phyloP scores from a whole-genome alignment of 306 rosid species.

The Hylodesmum podocarpum region DNA sequence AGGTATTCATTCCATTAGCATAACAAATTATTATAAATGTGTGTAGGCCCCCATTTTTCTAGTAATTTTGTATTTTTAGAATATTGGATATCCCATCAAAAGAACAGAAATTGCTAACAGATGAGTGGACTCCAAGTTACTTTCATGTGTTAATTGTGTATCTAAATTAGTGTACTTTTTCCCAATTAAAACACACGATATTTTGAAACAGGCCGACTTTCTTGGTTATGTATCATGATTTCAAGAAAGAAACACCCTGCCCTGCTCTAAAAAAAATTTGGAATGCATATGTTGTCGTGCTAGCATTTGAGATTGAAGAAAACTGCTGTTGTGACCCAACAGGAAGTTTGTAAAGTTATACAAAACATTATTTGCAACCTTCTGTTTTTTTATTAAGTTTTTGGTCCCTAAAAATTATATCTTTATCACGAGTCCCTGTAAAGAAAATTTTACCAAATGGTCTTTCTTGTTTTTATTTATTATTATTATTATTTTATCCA shows the following conservation, averaged over 20 bases:
- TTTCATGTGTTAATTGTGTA: not conserved
- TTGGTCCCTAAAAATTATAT: not conserved
- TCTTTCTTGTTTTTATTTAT: too few species aligned
- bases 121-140: not conserved
- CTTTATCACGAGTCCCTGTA: not conserved
- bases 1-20: constrained; percentile 54
- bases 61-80: not conserved
- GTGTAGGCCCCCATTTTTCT: not conserved
- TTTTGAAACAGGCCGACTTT: not conserved
- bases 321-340: not conserved
- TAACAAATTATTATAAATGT: not conserved
- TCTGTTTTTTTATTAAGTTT: not conserved
- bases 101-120: constrained; percentile 1
- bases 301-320: not conserved
- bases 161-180: not conserved
- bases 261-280: not conserved
- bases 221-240: not conserved
- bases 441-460: not conserved
- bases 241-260: not conserved
- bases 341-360: not conserved
- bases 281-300: not conserved
- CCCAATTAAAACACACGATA: not conserved
- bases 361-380: not conserved
- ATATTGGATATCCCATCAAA: constrained; percentile 18
- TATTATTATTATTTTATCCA: too few species aligned